These are phyloP conservation scores for Lactarius sanguifluus DNA, from an alignment of 768 basidiomycete species.

Conservation along the genomic window DNA sequence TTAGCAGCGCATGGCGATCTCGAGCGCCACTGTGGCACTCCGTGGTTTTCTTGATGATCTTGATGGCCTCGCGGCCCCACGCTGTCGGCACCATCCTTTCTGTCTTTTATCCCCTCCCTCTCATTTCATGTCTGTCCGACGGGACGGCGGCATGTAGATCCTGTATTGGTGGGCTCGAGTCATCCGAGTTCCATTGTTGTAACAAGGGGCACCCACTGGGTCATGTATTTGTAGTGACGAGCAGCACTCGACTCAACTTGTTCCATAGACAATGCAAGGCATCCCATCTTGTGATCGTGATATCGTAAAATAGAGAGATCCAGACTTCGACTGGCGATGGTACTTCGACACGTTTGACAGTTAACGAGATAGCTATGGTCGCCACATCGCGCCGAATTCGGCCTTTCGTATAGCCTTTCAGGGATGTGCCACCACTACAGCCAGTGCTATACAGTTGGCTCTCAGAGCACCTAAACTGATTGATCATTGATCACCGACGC, in stretches of 20 bases:
- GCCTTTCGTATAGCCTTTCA: background rate
- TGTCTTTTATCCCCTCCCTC: background rate
- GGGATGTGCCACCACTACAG: background rate
- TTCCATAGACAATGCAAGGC: background rate
- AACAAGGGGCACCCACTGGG: background rate
- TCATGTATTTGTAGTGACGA: conserved; percentile 10
- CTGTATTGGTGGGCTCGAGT: background rate
- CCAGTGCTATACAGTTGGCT: background rate
- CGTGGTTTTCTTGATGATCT: conserved; percentile 26
- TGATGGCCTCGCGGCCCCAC: background rate
- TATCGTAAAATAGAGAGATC: background rate
- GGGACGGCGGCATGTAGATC: background rate
- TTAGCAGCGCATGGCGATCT: conserved; percentile 16
- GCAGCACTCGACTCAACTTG: background rate
- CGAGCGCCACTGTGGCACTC: conserved; percentile 23
- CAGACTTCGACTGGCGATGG: background rate
- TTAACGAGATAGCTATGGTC: background rate
- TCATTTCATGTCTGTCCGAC: background rate
- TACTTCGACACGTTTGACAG: background rate
- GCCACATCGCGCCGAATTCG: background rate
- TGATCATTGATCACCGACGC: background rate
- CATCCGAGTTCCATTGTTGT: background rate
- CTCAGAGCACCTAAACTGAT: background rate
- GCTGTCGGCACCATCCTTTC: background rate
- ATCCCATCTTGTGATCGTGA: background rate